These are phyloP conservation scores for Quillaja saponaria DNA, from an alignment of 306 rosid genomes.

Conservation along the genomic window DNA sequence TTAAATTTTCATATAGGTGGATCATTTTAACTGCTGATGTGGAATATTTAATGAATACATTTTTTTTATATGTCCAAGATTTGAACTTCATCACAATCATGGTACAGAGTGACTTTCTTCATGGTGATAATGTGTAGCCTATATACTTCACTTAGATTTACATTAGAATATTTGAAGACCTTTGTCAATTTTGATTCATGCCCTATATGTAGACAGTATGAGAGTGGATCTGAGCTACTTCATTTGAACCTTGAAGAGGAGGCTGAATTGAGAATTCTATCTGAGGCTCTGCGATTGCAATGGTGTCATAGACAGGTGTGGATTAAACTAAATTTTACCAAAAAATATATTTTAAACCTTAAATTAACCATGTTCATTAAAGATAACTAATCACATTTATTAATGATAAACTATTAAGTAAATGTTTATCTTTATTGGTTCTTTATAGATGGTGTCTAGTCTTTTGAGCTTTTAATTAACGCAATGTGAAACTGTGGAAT, in stretches of 20 bases:
- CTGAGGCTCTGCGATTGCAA: conserved; percentile 80
- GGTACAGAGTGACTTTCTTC: not conserved
- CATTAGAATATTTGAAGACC: conserved; percentile 8
- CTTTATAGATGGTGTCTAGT: conserved; percentile 12
- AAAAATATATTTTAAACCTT: conserved; percentile 12
- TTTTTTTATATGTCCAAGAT: too few relatives aligned
- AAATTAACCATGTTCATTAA: too few relatives aligned
- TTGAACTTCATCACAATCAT: too few relatives aligned
- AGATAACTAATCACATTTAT: too few relatives aligned
- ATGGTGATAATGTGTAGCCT: not conserved
- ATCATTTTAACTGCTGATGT: too few relatives aligned
- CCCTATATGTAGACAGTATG: conserved; percentile 46
- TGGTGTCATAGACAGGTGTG: conserved; percentile 88
- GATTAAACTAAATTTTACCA: conserved; percentile 1
- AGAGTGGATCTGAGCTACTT: conserved; percentile 93
- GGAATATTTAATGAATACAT: too few relatives aligned
- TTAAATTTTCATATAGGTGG: too few relatives aligned
- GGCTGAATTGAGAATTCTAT: conserved; percentile 71
- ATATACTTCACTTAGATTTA: not conserved
- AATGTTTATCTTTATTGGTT: not conserved
- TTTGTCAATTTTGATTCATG: conserved; percentile 11
- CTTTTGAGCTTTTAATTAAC: conserved; percentile 6
- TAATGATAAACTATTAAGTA: too few relatives aligned
- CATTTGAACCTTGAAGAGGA: conserved; percentile 86
- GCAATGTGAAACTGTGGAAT: conserved; percentile 7